Evolutionary conservation across 306 rosid genomes (phyloP).

Genomic region (Citrullus colocynthis): DNA sequence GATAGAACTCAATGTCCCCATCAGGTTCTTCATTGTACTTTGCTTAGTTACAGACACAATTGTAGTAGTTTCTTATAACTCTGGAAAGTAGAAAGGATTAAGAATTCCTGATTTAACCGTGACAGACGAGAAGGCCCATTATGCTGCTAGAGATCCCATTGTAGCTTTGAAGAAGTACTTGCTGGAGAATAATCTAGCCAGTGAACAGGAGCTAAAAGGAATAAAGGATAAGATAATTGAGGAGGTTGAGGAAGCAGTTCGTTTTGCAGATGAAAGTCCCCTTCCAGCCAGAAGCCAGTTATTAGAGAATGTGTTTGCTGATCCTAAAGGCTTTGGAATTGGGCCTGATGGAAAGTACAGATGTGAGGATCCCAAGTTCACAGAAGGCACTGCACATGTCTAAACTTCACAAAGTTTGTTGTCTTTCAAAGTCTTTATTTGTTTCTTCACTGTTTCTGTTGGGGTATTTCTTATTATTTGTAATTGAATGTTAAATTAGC

Average conservation of each 20-base stretch:
- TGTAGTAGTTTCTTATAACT: not conserved
- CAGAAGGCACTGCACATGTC: slow-evolving; percentile 95
- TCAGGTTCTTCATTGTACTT: not conserved
- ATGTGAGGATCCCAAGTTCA: slow-evolving; percentile 98
- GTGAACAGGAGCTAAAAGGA: slow-evolving; percentile 61
- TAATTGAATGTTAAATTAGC: slow-evolving; percentile 15
- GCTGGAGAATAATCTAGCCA: slow-evolving; percentile 57
- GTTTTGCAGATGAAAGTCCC: slow-evolving; percentile 84
- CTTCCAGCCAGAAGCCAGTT: slow-evolving; percentile 80
- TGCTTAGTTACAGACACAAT: not conserved
- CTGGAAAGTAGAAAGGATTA: not conserved
- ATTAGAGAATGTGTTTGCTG: slow-evolving; percentile 91
- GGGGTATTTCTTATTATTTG: slow-evolving; percentile 21
- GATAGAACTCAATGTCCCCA: not conserved
- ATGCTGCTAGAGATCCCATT: slow-evolving; percentile 87
- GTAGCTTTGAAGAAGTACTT: slow-evolving; percentile 68
- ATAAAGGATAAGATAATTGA: slow-evolving; percentile 80
- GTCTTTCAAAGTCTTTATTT: not conserved
- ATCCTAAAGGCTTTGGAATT: slow-evolving; percentile 96
- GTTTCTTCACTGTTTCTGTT: slow-evolving; percentile 21
- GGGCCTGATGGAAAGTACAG: slow-evolving; percentile 93
- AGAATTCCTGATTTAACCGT: not conserved
- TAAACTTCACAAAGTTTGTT: slow-evolving; percentile 15
- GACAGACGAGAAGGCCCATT: slow-evolving; percentile 90
- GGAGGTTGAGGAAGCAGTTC: slow-evolving; percentile 67